Evolutionary conservation across 2,329 filamentous ascomycete species (phyloP), one percentile per base, ranked within the genome.

Genomic region (Fusarium siculi): DNA sequence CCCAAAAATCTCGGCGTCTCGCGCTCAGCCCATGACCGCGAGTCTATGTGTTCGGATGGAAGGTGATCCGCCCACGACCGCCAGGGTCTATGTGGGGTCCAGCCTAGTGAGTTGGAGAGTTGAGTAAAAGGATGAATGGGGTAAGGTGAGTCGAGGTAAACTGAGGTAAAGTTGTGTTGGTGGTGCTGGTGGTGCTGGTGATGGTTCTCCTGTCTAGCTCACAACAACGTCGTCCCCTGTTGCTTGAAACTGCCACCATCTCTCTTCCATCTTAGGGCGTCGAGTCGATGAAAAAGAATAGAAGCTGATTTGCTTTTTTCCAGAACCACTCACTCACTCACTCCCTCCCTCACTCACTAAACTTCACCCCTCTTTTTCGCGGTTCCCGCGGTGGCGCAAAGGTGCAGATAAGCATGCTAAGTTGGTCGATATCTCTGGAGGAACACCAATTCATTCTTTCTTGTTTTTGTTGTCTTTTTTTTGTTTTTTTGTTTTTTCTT

Each of bases 21-120:
- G 66, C 44, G 66, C 65, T 28, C 34, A 70, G 47, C 25, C 52
- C 59, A 70, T 55, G 67, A 46, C 66, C 59, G 63, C 59, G 67
- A 69, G 66, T 64, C 32, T 52, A 69, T 58, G 23, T 43, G 53
- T 47, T 36, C 44, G 66, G 61, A 49, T 70, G 46, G 34, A 40
- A 28, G 50, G 43, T 56, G 44, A 50, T 63, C 70, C 52, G 39
- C 34, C 30, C 42, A 40, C 50, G 56, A 54, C 57, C 66, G 58
- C 68, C 69, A 67, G 66, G 56, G 57, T 58, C 66, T 57, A 23
- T 47, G 55, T 68, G 50, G 58, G 56, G 50, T 52, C 21, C 40
- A 46, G 44, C 39, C 57, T 55, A 43, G 43, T 32, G 11, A 47
- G 39, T 46, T 25, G 40, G 32, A 28, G 40, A 62, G 52, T 56